Evolutionary conservation across 2,329 filamentous ascomycete species (phyloP).

Genomic region (Alternaria gansuensis): DNA sequence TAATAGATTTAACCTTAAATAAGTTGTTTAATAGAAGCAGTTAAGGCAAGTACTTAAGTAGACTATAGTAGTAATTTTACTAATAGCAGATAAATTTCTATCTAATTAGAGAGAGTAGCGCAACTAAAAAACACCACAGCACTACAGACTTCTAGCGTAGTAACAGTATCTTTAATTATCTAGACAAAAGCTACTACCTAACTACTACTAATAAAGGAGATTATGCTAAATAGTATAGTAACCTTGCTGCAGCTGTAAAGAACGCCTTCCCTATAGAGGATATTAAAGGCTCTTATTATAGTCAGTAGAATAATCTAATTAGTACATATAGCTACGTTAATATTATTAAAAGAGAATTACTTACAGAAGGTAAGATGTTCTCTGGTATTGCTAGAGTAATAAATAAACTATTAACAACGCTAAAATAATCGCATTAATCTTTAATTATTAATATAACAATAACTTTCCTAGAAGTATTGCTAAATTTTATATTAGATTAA

Average conservation of each 20-base stretch:
- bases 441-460: conserved; percentile 12
- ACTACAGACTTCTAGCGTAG: not conserved
- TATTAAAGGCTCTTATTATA: conserved; percentile 16
- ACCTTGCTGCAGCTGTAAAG: conserved; percentile 4
- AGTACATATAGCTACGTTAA: conserved; percentile 16
- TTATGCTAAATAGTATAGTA: not conserved
- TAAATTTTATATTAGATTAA: conserved; percentile 15
- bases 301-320: conserved; percentile 22
- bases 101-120: not conserved
- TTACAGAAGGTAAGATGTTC: conserved; percentile 15
- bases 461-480: conserved; percentile 14
- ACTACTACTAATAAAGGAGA: conserved; percentile 3
- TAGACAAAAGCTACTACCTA: conserved; percentile 1
- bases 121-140: not conserved
- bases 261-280: conserved; percentile 20
- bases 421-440: conserved; percentile 22
- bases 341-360: conserved; percentile 12
- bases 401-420: conserved; percentile 12
- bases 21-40: not conserved
- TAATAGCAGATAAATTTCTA: not conserved
- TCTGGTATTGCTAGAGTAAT: conserved; percentile 13
- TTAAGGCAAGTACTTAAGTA: conserved; percentile 7
- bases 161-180: not conserved
- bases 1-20: not conserved
- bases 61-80: not conserved